Evolutionary conservation across 441 rosid genomes (phyloP).

Genomic region (Monsonia emarginata): DNA sequence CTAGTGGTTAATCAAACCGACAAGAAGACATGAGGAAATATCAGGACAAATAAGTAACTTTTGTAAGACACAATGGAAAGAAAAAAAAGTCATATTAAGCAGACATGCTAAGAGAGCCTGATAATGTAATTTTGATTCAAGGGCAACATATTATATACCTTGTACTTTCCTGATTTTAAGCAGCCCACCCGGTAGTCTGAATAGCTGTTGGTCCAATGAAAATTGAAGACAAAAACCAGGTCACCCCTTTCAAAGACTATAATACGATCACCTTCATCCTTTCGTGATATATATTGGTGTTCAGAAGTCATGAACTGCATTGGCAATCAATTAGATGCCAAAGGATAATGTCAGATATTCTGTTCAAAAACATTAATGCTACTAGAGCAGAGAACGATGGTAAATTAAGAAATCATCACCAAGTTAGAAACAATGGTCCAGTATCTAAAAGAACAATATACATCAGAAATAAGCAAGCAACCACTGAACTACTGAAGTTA

Average conservation of each 20-base stretch:
- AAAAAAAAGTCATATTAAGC: neutral
- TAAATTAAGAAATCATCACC: neutral
- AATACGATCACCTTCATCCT: slow-evolving; percentile 68
- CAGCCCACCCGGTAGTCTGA: slow-evolving; percentile 79
- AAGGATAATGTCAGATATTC: no score
- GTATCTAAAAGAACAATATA: neutral
- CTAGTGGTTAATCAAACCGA: neutral
- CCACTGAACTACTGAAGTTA: neutral
- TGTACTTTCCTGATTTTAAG: slow-evolving; percentile 77
- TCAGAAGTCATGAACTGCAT: slow-evolving; percentile 88
- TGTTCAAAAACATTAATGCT: no score
- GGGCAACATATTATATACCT: slow-evolving; percentile 34
- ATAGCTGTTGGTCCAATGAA: slow-evolving; percentile 85
- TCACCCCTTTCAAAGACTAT: slow-evolving; percentile 78
- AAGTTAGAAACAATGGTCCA: neutral
- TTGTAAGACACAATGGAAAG: neutral
- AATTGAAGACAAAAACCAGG: slow-evolving; percentile 81
- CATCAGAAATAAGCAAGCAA: neutral
- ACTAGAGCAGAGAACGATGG: neutral
- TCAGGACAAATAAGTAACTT: neutral
- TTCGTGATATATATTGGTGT: slow-evolving; percentile 78
- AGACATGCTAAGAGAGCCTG: neutral
- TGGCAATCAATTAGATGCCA: slow-evolving; percentile 14
- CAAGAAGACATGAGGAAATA: neutral
- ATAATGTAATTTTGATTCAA: neutral